Evolutionary conservation across 352 stramenopile genomes (phyloP).

Genomic region (Pythium apleroticum): DNA sequence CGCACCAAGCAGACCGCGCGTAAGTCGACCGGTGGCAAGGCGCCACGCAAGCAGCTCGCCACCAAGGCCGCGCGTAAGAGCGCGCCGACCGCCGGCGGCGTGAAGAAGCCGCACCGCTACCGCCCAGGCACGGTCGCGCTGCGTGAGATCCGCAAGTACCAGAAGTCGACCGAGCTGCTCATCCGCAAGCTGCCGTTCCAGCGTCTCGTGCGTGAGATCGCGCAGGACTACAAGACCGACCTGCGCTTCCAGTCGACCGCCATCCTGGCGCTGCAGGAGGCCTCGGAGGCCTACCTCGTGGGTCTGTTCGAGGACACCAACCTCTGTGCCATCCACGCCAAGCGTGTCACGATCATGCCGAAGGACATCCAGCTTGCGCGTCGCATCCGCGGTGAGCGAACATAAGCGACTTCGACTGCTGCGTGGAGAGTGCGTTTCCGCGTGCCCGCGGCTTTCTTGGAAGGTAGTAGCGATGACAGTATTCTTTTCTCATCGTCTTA

Average conservation of each 20-base stretch:
- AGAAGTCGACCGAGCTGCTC: slow-evolving; percentile 90
- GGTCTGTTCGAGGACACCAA: slow-evolving; percentile 91
- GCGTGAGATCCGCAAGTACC: slow-evolving; percentile 92
- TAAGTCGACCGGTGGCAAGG: slow-evolving; percentile 89
- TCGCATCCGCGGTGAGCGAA: slow-evolving; percentile 67
- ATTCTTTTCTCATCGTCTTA: slow-evolving; percentile 13
- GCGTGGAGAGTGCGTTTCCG: slow-evolving; percentile 4
- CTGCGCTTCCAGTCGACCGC: slow-evolving; percentile 63
- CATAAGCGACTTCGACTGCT: slow-evolving; percentile 19
- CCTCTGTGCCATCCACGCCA: slow-evolving; percentile 93
- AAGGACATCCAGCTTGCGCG: slow-evolving; percentile 96
- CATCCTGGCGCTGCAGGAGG: slow-evolving; percentile 74
- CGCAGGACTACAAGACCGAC: slow-evolving; percentile 46
- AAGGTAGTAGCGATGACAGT: not conserved
- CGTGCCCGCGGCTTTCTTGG: not conserved
- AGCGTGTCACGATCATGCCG: slow-evolving; percentile 96
- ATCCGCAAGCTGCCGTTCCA: slow-evolving; percentile 92
- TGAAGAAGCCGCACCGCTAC: slow-evolving; percentile 65
- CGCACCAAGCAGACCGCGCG: slow-evolving; percentile 92
- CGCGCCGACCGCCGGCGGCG: slow-evolving; percentile 72
- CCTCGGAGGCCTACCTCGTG: slow-evolving; percentile 84
- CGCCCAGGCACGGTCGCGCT: slow-evolving; percentile 67
- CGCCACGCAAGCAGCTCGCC: slow-evolving; percentile 83
- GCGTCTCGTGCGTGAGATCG: slow-evolving; percentile 83
- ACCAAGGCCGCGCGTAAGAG: slow-evolving; percentile 84